Percentiles rank a stretch among this genome's conserved stretches.
These are phyloP conservation scores for Globisporangium paroecandrum DNA, from an alignment of 352 stramenopile species.

Conservation along the genomic window DNA sequence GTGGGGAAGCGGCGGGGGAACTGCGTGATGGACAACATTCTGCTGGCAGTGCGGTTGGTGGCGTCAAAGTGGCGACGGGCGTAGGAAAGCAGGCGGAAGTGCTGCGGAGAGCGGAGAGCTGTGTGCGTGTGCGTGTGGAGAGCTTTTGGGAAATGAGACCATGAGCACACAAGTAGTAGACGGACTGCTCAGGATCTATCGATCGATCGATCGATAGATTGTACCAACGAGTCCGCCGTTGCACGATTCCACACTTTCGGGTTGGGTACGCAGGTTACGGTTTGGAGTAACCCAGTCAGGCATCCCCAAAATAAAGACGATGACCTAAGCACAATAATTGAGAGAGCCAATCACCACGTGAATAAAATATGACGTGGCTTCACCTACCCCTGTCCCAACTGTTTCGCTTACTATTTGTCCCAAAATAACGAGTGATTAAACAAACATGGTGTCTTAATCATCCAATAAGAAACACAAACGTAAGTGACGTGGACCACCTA, in stretches of 20 bases:
- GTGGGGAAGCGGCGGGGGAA: slow-evolving; percentile 80
- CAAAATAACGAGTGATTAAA: not conserved
- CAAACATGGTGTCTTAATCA: not conserved
- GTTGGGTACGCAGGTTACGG: not conserved
- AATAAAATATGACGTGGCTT: too few relatives aligned
- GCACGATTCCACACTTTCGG: not conserved
- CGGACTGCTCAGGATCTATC: not conserved
- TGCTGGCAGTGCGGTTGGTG: not conserved
- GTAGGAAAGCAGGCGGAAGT: not conserved
- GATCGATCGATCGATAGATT: not conserved
- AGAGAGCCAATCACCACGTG: too few relatives aligned
- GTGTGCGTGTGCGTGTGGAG: not conserved
- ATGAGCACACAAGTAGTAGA: not conserved
- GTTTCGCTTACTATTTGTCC: not conserved
- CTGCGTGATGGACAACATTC: slow-evolving; percentile 78
- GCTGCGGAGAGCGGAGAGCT: not conserved
- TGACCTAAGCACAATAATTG: too few relatives aligned
- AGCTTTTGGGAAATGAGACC: slow-evolving; percentile 15
- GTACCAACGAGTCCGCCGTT: not conserved
- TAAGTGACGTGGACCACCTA: not conserved
- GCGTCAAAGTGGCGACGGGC: slow-evolving; percentile 1
- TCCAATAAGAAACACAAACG: not conserved
- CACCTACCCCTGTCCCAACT: too few relatives aligned
- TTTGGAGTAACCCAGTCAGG: too few relatives aligned
- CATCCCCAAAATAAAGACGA: too few relatives aligned